phyloP scores from a whole-genome alignment of 441 rosid species.

The Populus hybrid region DNA sequence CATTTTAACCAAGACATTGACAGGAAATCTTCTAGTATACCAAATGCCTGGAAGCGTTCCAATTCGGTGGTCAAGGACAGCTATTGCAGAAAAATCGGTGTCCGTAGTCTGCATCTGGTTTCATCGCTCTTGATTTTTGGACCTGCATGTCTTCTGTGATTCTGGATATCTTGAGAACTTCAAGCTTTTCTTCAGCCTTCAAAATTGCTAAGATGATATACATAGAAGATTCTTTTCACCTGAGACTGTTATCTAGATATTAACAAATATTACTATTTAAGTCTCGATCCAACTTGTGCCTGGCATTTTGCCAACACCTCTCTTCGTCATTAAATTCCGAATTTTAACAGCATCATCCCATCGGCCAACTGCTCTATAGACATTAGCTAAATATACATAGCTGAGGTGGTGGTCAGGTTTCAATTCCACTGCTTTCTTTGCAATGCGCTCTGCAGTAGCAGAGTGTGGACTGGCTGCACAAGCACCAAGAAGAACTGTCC shows the following conservation, averaged over 20 bases:
- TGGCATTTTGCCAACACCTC: slow-evolving; percentile 56
- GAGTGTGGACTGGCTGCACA: slow-evolving; percentile 50
- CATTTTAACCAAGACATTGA: background rate
- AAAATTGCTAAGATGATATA: background rate
- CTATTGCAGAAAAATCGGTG: background rate
- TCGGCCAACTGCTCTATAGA: slow-evolving; percentile 63
- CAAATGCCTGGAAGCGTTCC: background rate
- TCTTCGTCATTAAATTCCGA: slow-evolving; percentile 59
- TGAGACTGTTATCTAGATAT: background rate
- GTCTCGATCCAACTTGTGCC: slow-evolving; percentile 73
- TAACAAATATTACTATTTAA: background rate
- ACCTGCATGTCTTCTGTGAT: background rate
- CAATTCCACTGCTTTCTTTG: slow-evolving; percentile 63
- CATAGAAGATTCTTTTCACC: background rate
- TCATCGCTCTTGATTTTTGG: background rate
- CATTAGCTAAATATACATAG: slow-evolving; percentile 71
- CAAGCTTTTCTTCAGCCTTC: slow-evolving; percentile 4
- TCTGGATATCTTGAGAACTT: background rate
- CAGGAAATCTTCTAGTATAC: background rate
- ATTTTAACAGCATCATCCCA: slow-evolving; percentile 69
- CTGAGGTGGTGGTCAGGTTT: slow-evolving; percentile 70
- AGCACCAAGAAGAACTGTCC: slow-evolving; percentile 89
- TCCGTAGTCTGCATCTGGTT: background rate
- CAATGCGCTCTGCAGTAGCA: slow-evolving; percentile 63
- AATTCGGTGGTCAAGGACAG: background rate